Evolutionary conservation across 2,329 filamentous ascomycete genomes (phyloP).

Genomic region (Plenodomus biglobosus): DNA sequence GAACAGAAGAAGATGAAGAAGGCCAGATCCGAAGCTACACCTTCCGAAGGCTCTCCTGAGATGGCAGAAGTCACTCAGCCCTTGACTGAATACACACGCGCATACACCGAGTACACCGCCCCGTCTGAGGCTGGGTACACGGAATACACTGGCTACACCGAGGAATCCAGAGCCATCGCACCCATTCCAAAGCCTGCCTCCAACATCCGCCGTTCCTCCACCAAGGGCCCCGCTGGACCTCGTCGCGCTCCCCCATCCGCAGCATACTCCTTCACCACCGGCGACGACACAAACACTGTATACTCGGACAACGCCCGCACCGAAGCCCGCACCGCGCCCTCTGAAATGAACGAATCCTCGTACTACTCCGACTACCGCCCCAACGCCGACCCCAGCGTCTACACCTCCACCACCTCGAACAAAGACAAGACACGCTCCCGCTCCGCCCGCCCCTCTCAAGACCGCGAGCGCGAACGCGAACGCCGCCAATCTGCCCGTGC

Average conservation of each 20-base stretch:
- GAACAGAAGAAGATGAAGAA: constrained; percentile 50
- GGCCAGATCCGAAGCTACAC: constrained; percentile 29
- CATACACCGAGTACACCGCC: constrained; percentile 33
- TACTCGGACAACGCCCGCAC: constrained; percentile 42
- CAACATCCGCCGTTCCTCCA: constrained; percentile 4
- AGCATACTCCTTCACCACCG: constrained; percentile 54
- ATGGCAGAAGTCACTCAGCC: constrained; percentile 31
- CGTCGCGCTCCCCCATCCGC: constrained; percentile 41
- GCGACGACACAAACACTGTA: constrained; percentile 48
- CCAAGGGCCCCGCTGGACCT: constrained; percentile 17
- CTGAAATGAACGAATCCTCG: constrained; percentile 35
- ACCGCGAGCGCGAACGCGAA: constrained; percentile 13
- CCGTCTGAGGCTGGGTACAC: constrained; percentile 22
- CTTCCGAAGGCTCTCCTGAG: constrained; percentile 31
- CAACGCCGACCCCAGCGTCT: constrained; percentile 36
- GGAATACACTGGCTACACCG: background rate
- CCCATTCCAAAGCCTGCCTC: constrained; percentile 9
- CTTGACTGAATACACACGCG: constrained; percentile 28
- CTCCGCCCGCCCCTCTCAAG: constrained; percentile 16
- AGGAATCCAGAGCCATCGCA: constrained; percentile 2
- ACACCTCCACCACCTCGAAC: constrained; percentile 15
- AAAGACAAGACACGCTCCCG: constrained; percentile 25
- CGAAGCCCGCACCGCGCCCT: constrained; percentile 22
- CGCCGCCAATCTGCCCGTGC: constrained; percentile 13
- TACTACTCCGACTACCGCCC: constrained; percentile 49